Conservation (phyloP, 1,284 basidiomycete species). For the Ustanciosporium gigantosporum region DNA sequence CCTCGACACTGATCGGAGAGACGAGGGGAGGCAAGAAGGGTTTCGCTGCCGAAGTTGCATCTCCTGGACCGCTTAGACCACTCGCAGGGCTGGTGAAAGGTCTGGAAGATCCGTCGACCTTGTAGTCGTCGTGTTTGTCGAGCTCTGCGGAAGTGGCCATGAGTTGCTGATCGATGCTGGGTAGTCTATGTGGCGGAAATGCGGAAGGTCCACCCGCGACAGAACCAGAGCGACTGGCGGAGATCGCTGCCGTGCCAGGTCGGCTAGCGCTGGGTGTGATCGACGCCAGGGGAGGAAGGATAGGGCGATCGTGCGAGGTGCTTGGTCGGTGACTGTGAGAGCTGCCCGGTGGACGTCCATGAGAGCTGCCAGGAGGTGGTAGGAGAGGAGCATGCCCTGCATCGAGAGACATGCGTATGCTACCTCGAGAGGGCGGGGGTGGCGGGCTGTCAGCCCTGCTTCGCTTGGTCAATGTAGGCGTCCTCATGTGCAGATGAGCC, state of each 20-base stretch:
- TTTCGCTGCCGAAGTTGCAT: constrained; percentile 7
- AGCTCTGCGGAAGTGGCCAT: constrained; percentile 23
- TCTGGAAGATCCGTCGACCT: constrained; percentile 9
- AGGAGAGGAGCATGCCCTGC: constrained; percentile 18
- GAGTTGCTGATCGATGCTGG: constrained; percentile 43
- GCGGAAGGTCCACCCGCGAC: constrained; percentile 2
- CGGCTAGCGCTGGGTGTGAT: constrained; percentile 40
- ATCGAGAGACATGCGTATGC: constrained; percentile 25
- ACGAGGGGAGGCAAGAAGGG: constrained; percentile 30
- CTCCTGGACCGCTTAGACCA: constrained; percentile 6
- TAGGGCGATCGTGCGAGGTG: constrained; percentile 39
- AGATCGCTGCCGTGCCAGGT: constrained; percentile 36
- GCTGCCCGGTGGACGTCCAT: constrained; percentile 31
- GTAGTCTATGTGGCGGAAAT: constrained; percentile 17
- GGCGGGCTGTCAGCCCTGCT: too few relatives aligned
- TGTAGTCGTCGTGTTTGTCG: constrained; percentile 15
- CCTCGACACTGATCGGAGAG: constrained; percentile 11
- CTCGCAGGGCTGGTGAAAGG: constrained; percentile 37
- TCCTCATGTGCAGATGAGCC: constrained; percentile 47
- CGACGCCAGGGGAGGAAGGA: constrained; percentile 45
- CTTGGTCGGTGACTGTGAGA: constrained; percentile 27
- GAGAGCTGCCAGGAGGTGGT: constrained; percentile 39
- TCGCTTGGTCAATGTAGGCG: constrained; percentile 30
- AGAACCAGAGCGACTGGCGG: constrained; percentile 15
- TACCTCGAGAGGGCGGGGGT: constrained; percentile 26